Base-by-base conservation (phyloP, 495 filamentous ascomycete species). In the Podospora didyma region DNA sequence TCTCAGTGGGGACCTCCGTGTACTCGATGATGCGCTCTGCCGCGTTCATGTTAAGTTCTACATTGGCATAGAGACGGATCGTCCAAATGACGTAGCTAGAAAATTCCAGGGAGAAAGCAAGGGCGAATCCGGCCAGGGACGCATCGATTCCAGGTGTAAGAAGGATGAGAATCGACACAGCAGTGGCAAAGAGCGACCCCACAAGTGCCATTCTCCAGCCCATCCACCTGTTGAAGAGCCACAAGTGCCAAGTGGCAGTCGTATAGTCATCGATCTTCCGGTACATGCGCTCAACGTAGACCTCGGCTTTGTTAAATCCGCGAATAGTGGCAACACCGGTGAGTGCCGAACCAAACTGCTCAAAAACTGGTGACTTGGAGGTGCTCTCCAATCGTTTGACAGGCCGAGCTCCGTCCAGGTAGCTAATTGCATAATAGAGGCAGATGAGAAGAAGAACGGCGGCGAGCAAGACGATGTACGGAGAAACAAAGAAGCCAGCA, bases 1-100 rank as follows among this genome's bases (percentile, higher is more conserved):
- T 75, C 67, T 96, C 90, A 3, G 82, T 90, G 4, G 82, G 74
- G 7, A 94, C 73, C 14, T 85, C 78, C 0, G 86, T 82, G 63
- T 93, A 96, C 68, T 96, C 90, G 6, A 92, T 75, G 41, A 96
- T 85, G 19, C 90, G 78, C 73, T 96, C 90, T 0, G 86, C 85
- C 19, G 89, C 83, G 57, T 94, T 96, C 89, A 96, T 93, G 61
- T 87, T 82, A 9, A 94, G 73, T 60, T 96, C 90, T 0, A 86
- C 64, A 53, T 82, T 83, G 3, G 84, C 78, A 63, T 86, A 89
- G 14, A 78, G 67, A 0, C 86, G 77, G 28, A 89, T 75, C 0
- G 79, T 75, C 79, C 80, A 83, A 57, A 84, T 82, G 53, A 90
- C 70, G 24, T 71, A 62, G 55, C 53, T 46, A 2, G 77, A 74